Evolutionary conservation across 345 rosid genomes (phyloP).

Genomic region (Kernera saxatilis): DNA sequence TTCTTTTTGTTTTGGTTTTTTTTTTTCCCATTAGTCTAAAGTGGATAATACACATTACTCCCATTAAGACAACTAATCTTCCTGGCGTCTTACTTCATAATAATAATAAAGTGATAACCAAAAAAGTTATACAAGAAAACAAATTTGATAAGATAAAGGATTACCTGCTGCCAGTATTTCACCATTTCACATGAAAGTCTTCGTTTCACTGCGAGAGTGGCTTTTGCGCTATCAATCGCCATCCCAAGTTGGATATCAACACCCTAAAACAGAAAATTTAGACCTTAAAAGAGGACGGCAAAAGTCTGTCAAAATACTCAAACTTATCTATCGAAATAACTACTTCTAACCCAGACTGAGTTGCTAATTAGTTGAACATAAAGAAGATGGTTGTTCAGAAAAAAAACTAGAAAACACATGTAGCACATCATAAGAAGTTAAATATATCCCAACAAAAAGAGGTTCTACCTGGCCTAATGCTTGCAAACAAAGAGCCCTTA

Average conservation of each 20-base stretch:
- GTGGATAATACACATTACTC: constrained; percentile 19
- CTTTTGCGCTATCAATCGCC: constrained; percentile 97
- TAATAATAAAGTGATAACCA: neutral
- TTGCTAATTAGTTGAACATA: neutral
- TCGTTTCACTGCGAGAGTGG: constrained; percentile 97
- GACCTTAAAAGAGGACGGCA: neutral
- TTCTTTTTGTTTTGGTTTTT: neutral
- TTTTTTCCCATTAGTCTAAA: neutral
- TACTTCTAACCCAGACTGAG: neutral
- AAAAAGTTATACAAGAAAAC: neutral
- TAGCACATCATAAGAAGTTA: neutral
- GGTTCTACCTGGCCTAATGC: constrained; percentile 85
- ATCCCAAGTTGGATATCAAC: constrained; percentile 97
- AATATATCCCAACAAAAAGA: neutral
- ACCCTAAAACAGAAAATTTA: constrained; percentile 45
- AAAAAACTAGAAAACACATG: constrained; percentile 5
- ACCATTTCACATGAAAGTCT: constrained; percentile 99
- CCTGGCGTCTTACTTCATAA: neutral
- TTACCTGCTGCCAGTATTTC: constrained; percentile 99
- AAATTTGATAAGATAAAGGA: constrained; percentile 5
- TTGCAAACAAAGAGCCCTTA: constrained; percentile 87
- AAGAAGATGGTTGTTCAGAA: neutral
- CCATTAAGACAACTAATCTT: constrained; percentile 1
- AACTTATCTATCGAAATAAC: neutral
- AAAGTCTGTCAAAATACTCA: neutral